Percentiles rank a stretch among this genome's conserved stretches.
Conservation (phyloP, 305 asterid species). For the Withania somnifera region DNA sequence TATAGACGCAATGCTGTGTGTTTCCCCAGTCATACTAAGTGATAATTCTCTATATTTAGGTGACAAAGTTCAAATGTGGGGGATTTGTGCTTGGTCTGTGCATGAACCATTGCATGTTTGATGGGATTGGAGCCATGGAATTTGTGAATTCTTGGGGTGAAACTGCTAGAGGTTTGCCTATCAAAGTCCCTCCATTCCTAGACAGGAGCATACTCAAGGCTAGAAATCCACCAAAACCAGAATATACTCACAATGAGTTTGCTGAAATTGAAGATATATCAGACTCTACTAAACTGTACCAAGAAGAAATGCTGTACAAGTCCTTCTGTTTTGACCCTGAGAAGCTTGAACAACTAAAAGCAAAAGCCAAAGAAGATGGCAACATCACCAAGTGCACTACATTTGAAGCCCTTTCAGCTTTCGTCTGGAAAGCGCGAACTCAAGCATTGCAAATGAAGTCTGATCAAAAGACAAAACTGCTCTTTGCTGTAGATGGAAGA, state of each 20-base stretch:
- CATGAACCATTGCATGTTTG: constrained; percentile 85
- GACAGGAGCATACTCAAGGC: constrained; percentile 62
- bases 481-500: constrained; percentile 76
- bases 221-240: constrained; percentile 49
- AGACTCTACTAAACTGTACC: constrained; percentile 39
- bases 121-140: constrained; percentile 82
- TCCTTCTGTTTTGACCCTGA: constrained; percentile 61
- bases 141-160: constrained; percentile 79
- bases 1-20: too few relatives aligned
- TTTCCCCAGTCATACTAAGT: neutral
- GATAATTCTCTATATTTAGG: constrained; percentile 20
- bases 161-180: constrained; percentile 46
- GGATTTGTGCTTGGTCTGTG: constrained; percentile 77
- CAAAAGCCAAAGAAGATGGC: constrained; percentile 34
- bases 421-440: constrained; percentile 59
- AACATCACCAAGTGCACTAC: constrained; percentile 44
- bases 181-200: constrained; percentile 53
- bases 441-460: constrained; percentile 48
- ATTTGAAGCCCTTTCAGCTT: constrained; percentile 77
- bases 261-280: constrained; percentile 60
- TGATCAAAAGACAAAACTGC: constrained; percentile 61
- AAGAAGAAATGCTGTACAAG: constrained; percentile 47
- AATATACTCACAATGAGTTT: constrained; percentile 65
- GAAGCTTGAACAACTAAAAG: constrained; percentile 44
- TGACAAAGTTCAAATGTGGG: constrained; percentile 82